A percentile compares a stretch with the other conserved stretches of the same genome.
Evolutionary conservation across 306 rosid genomes (phyloP).

Genomic region (Spatholobus suberectus): DNA sequence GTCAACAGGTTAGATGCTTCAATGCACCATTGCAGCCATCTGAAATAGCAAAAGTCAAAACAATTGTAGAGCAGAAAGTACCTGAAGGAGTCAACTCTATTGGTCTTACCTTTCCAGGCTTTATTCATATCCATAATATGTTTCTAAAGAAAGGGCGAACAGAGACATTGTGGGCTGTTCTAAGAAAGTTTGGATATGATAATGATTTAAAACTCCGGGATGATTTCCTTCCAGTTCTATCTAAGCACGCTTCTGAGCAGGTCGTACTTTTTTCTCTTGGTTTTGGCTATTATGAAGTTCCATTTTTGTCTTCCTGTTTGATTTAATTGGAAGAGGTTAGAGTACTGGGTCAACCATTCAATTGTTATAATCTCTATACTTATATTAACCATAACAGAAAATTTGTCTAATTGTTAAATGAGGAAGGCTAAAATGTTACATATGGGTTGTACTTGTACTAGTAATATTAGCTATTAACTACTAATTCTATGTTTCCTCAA

Average conservation of each 20-base stretch:
- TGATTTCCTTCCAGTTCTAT: constrained; percentile 70
- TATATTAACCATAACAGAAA: neutral
- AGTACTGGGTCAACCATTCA: constrained; percentile 9
- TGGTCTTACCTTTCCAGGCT: constrained; percentile 85
- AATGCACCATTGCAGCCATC: constrained; percentile 68
- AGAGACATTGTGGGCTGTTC: constrained; percentile 88
- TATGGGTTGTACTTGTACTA: neutral
- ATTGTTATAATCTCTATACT: constrained; percentile 23
- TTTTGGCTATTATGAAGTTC: constrained; percentile 30
- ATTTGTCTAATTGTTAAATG: constrained; percentile 8
- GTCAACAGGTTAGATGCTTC: constrained; percentile 75
- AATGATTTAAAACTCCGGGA: constrained; percentile 76
- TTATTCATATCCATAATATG: constrained; percentile 71
- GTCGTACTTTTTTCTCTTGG: constrained; percentile 41
- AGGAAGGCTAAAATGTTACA: constrained; percentile 26
- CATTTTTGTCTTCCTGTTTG: constrained; percentile 35
- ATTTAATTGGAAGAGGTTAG: constrained; percentile 17
- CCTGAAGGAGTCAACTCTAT: constrained; percentile 74
- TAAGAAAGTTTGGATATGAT: constrained; percentile 86
- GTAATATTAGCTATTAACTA: constrained; percentile 25
- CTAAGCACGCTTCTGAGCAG: constrained; percentile 80
- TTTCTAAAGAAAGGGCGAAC: constrained; percentile 79
- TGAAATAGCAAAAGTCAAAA: constrained; percentile 68
- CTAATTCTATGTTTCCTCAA: neutral
- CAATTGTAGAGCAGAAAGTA: constrained; percentile 67